Conservation (phyloP, 2,329 filamentous ascomycete genomes). For the Fusarium proliferatum region DNA sequence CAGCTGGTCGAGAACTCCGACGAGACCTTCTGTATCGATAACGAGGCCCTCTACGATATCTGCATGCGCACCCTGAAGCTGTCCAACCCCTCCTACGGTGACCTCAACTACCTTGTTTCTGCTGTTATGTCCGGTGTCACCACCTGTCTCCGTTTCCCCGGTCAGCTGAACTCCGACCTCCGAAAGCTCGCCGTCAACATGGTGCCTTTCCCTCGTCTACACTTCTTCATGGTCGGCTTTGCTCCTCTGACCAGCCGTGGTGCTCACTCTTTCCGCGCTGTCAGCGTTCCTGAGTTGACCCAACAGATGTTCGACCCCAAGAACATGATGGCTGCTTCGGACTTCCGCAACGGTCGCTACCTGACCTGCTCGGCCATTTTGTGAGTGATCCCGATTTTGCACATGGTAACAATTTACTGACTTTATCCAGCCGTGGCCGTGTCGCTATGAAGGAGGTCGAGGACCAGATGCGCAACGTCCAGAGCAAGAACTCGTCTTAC, state of each 20-base stretch:
- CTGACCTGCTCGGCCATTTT: constrained; percentile 99
- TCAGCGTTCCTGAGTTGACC: constrained; percentile 97
- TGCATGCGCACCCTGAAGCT: constrained; percentile 99
- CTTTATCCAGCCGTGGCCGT: constrained; percentile 81
- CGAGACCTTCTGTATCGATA: constrained; percentile 99
- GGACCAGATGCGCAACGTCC: constrained; percentile 99
- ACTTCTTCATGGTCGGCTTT: constrained; percentile 99
- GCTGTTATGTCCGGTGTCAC: constrained; percentile 99
- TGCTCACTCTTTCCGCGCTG: constrained; percentile 94
- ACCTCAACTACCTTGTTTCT: constrained; percentile 99
- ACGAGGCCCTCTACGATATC: constrained; percentile 99
- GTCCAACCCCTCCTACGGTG: constrained; percentile 96
- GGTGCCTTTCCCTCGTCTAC: constrained; percentile 99
- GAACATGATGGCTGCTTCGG: constrained; percentile 99
- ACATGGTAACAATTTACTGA: constrained; percentile 17
- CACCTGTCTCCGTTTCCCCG: constrained; percentile 98
- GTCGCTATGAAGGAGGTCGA: constrained; percentile 99
- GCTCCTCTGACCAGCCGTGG: constrained; percentile 90
- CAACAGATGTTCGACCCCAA: constrained; percentile 99
- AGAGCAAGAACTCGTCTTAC: constrained; percentile 99
- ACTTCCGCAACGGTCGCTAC: constrained; percentile 99
- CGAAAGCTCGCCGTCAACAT: constrained; percentile 99
- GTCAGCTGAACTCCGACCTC: constrained; percentile 99
- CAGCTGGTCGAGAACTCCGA: constrained; percentile 99
- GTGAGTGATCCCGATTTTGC: constrained; percentile 58